These are phyloP conservation scores for Rhizopus arrhizus DNA, from an alignment of 371 early-diverging fungal species.

Conservation along the genomic window DNA sequence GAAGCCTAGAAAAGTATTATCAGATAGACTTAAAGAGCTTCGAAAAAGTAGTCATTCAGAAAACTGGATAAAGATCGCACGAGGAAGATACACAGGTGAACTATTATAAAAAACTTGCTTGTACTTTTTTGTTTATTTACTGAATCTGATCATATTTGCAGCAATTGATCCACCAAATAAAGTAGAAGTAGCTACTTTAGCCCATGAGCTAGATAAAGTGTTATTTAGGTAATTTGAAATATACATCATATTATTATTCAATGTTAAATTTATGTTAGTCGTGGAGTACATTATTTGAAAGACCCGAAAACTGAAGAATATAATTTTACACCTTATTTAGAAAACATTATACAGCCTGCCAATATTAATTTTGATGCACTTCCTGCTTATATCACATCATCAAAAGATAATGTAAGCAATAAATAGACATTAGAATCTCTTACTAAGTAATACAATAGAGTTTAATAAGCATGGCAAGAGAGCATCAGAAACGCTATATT, in stretches of 20 bases:
- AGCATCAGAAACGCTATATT: conserved; percentile 58
- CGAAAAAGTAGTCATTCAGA: not conserved
- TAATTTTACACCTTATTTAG: conserved; percentile 80
- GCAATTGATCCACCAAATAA: conserved; percentile 26
- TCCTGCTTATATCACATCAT: conserved; percentile 79
- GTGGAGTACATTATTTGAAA: conserved; percentile 83
- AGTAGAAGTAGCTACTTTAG: conserved; percentile 50
- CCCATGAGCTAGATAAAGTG: conserved; percentile 80
- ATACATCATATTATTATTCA: not conserved
- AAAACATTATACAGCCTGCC: conserved; percentile 74
- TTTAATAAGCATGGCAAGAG: conserved; percentile 51
- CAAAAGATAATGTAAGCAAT: conserved; percentile 63
- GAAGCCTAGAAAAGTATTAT: not conserved
- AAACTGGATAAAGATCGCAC: conserved; percentile 4
- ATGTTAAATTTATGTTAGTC: conserved; percentile 42
- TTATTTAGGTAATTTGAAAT: conserved; percentile 69
- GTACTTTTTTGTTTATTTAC: not conserved
- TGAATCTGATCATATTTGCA: conserved; percentile 2
- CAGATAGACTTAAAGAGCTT: conserved; percentile 3
- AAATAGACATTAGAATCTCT: not conserved
- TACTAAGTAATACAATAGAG: conserved; percentile 24
- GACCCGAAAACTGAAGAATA: conserved; percentile 78
- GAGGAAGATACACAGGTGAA: conserved; percentile 11
- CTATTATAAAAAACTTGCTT: not conserved
- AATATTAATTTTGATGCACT: conserved; percentile 81